Conservation (phyloP, 805 yeast species). For the Myxozyma nipponensis region DNA sequence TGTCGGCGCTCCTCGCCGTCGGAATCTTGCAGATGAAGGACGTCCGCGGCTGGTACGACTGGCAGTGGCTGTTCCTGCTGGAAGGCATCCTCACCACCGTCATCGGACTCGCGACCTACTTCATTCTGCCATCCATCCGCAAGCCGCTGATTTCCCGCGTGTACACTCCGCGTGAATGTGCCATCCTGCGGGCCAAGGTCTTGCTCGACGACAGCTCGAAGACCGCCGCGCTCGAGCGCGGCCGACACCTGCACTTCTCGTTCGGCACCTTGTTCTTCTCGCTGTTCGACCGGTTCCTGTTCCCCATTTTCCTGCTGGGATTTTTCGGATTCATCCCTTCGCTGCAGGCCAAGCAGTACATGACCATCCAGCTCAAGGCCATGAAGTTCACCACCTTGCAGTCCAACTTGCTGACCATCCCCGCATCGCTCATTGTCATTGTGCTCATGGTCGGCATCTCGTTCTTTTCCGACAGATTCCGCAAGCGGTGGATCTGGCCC, state of each 20-base stretch:
- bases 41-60: conserved; percentile 45
- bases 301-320: conserved; percentile 22
- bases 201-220: conserved; percentile 60
- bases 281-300: conserved; percentile 16
- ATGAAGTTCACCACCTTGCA: conserved; percentile 53
- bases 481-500: conserved; percentile 3
- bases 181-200: conserved; percentile 55
- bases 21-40: conserved; percentile 54
- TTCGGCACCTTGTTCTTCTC: conserved; percentile 41
- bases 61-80: conserved; percentile 64
- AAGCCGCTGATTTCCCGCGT: conserved; percentile 12
- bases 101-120: conserved; percentile 49
- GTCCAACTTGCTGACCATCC: conserved; percentile 52
- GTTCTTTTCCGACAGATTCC: conserved; percentile 21
- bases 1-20: conserved; percentile 50
- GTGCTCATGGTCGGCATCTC: conserved; percentile 37
- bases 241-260: conserved; percentile 42
- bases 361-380: conserved; percentile 45
- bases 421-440: conserved; percentile 36
- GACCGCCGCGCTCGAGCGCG: conserved; percentile 61
- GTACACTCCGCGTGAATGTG: conserved; percentile 51
- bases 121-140: conserved; percentile 50
- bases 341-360: conserved; percentile 18
- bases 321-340: conserved; percentile 26
- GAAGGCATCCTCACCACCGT: conserved; percentile 50